Evolutionary conservation across 805 yeast genomes (phyloP), one percentile per base, ranked within the genome.

Genomic region (Cephaloascus albidus): DNA sequence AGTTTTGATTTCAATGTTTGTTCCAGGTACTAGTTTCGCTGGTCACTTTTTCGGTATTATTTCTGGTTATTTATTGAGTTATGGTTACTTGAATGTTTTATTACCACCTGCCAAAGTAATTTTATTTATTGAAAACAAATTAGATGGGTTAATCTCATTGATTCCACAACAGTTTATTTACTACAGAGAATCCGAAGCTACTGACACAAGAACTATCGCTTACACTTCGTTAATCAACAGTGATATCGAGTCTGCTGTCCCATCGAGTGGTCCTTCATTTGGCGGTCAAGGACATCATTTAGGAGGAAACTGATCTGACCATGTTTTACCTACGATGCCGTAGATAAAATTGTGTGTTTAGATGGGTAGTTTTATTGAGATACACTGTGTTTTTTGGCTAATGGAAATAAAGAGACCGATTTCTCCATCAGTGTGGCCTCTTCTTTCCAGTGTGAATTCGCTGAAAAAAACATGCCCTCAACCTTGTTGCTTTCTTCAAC

Each of bases 11-110:
- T 66, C 76, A 2, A 40, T 83, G 4, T 34, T 82, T 20, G 54
- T 80, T 33, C 89, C 94, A 1, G 70, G 74, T 6, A 72, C 86
- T 3, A 78, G 87, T 41, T 77, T 85, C 47, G 62, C 81, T 47
- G 93, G 94, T 26, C 95, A 86, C 55, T 61, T 76, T 40, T 70
- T 82, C 32, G 90, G 85, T 3, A 60, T 84, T 33, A 43, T 70
- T 3, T 67, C 80, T 10, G 96, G 96, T 8, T 82, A 72, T 54
- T 68, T 74, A 4, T 64, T 81, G 50, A 79, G 72, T 3, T 58
- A 60, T 45, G 86, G 80, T 12, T 68, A 73, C 46, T 62, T 86
- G 40, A 67, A 68, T 28, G 60, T 68, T 37, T 58, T 86, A 43
- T 71, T 74, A 36, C 94, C 93, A 12, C 85, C 88, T 5, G 71